Conservation (phyloP, 2,329 filamentous ascomycete genomes). For the Scedosporium boydii region DNA sequence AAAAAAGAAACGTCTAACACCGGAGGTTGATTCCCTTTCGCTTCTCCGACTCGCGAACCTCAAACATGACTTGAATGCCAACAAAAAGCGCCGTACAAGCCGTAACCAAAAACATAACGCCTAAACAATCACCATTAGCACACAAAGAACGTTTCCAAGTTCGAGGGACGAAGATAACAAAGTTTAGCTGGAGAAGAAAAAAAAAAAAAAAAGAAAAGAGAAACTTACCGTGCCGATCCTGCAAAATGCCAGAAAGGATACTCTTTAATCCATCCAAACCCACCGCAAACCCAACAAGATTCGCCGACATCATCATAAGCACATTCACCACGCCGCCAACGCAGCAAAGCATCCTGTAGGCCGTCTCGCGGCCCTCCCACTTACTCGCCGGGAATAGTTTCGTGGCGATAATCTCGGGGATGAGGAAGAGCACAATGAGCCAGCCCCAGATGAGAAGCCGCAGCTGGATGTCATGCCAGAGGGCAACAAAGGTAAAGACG, state of each 20-base stretch:
- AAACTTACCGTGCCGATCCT: conserved; percentile 56
- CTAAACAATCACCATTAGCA: conserved; percentile 25
- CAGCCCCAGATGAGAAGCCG: conserved; percentile 91
- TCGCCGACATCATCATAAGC: conserved; percentile 92
- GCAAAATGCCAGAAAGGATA: conserved; percentile 65
- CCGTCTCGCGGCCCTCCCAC: conserved; percentile 60
- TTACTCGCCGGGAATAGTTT: conserved; percentile 62
- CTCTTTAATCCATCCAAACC: conserved; percentile 79
- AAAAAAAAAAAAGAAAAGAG: background rate
- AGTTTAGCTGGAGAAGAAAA: conserved; percentile 8
- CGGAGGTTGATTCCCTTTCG: conserved; percentile 74
- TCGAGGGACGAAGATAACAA: background rate
- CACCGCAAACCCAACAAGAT: conserved; percentile 89
- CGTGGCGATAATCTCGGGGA: conserved; percentile 71
- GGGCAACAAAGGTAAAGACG: conserved; percentile 91
- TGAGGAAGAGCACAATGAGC: conserved; percentile 87
- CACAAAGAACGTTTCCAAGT: conserved; percentile 13
- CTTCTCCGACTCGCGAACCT: conserved; percentile 77
- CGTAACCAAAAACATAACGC: conserved; percentile 60
- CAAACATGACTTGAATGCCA: conserved; percentile 91
- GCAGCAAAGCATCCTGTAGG: conserved; percentile 73
- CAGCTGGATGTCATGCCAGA: conserved; percentile 97
- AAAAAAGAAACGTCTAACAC: conserved; percentile 43
- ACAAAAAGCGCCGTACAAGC: conserved; percentile 73
- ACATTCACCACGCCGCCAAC: conserved; percentile 75